phyloP scores from a whole-genome alignment of 306 rosid species.

The Quercus dentata region DNA sequence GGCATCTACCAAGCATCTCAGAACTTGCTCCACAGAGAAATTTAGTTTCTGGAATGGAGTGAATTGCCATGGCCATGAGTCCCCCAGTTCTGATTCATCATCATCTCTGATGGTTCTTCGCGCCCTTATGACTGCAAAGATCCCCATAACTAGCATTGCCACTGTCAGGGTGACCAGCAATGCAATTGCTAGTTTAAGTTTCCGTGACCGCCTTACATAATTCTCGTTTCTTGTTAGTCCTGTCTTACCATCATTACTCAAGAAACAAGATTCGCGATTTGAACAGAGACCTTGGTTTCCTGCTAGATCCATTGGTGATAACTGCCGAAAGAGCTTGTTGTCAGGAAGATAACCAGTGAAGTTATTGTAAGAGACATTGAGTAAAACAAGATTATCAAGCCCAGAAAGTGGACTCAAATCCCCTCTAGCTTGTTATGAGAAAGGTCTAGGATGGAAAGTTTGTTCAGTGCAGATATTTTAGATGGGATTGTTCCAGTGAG shows the following conservation, averaged over 20 bases:
- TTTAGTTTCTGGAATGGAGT: conserved; percentile 92
- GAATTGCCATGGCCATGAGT: conserved; percentile 88
- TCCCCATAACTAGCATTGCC: conserved; percentile 69
- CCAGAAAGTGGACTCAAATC: conserved; percentile 55
- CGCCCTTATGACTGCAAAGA: conserved; percentile 74
- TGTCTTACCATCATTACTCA: conserved; percentile 33
- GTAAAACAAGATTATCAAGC: conserved; percentile 81
- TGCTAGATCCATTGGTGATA: conserved; percentile 56
- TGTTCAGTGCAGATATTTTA: conserved; percentile 66
- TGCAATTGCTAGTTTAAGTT: conserved; percentile 69
- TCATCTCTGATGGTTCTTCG: conserved; percentile 47
- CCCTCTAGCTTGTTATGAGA: conserved; percentile 79
- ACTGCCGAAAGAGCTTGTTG: conserved; percentile 75
- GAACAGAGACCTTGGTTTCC: conserved; percentile 79
- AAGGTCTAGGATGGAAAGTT: conserved; percentile 79
- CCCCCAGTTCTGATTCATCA: conserved; percentile 75
- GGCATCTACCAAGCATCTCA: conserved; percentile 66
- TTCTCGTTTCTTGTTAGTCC: conserved; percentile 32
- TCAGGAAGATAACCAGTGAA: conserved; percentile 80
- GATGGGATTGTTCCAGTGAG: conserved; percentile 68
- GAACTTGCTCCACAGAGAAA: conserved; percentile 69
- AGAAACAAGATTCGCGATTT: conserved; percentile 60
- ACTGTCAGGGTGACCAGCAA: conserved; percentile 64
- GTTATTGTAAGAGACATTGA: conserved; percentile 79
- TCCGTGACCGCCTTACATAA: conserved; percentile 44